Conservation (phyloP, 805 yeast genomes). For the Saccharomycopsis fibuligera region DNA sequence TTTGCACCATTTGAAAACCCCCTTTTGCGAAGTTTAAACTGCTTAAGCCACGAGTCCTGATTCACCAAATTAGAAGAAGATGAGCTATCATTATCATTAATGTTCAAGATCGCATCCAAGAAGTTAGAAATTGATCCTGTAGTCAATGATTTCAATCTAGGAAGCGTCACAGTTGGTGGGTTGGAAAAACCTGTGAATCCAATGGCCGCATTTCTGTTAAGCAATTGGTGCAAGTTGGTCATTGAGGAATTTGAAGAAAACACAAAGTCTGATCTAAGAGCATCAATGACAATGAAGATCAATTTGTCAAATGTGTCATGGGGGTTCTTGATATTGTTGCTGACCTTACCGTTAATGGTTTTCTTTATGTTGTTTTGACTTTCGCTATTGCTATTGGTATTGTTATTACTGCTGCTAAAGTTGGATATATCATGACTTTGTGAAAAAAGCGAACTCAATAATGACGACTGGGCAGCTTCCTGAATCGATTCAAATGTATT, state of each 20-base stretch:
- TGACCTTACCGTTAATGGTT: too few relatives aligned
- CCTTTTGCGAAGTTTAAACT: slow-evolving; percentile 37
- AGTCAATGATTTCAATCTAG: slow-evolving; percentile 86
- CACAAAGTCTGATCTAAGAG: slow-evolving; percentile 83
- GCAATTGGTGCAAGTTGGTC: slow-evolving; percentile 56
- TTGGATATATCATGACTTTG: too few relatives aligned
- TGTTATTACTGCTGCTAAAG: too few relatives aligned
- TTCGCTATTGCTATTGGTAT: slow-evolving; percentile 11
- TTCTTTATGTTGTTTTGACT: slow-evolving; percentile 16
- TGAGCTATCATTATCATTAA: slow-evolving; percentile 80
- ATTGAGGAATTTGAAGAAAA: slow-evolving; percentile 62
- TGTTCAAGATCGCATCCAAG: slow-evolving; percentile 87
- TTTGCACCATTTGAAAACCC: too few relatives aligned
- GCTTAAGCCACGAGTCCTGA: slow-evolving; percentile 86
- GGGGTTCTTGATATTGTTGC: slow-evolving; percentile 20
- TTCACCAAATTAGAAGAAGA: slow-evolving; percentile 56
- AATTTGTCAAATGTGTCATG: slow-evolving; percentile 54
- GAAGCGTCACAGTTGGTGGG: slow-evolving; percentile 96
- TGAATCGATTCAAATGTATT: slow-evolving; percentile 30
- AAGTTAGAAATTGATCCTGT: slow-evolving; percentile 95
- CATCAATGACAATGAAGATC: slow-evolving; percentile 85
- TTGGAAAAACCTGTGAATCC: slow-evolving; percentile 89
- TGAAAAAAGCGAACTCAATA: neutral
- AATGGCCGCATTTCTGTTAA: slow-evolving; percentile 62
- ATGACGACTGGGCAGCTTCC: slow-evolving; percentile 25